phyloP scores from a whole-genome alignment of 2,329 filamentous ascomycete species.

The Alternaria panax region DNA sequence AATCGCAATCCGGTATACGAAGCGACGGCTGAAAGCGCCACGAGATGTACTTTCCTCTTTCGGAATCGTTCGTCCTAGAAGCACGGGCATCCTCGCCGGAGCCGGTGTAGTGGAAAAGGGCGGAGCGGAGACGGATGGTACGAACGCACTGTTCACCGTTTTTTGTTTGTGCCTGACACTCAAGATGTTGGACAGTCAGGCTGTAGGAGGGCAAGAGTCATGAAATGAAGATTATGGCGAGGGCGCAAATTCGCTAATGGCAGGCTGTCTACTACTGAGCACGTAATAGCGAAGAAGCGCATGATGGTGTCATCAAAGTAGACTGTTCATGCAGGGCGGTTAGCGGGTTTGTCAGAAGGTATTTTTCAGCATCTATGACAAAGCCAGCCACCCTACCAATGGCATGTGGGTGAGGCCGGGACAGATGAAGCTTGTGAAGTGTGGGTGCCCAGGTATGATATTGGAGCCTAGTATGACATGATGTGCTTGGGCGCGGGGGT shows the following conservation, averaged over 20 bases:
- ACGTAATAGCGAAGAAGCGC: constrained; percentile 9
- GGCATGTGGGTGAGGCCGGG: constrained; percentile 12
- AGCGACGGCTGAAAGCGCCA: constrained; percentile 28
- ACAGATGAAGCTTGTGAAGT: neutral
- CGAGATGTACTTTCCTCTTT: constrained; percentile 14
- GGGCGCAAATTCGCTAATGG: neutral
- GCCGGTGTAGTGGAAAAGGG: constrained; percentile 15
- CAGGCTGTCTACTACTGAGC: neutral
- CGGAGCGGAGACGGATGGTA: constrained; percentile 20
- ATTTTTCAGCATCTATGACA: constrained; percentile 40
- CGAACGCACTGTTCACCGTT: constrained; percentile 10
- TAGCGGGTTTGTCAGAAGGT: constrained; percentile 36
- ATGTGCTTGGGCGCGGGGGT: constrained; percentile 7
- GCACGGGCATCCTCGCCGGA: constrained; percentile 9
- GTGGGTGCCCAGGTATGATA: constrained; percentile 8
- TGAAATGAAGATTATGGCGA: neutral
- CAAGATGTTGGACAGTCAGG: neutral
- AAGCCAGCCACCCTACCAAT: constrained; percentile 26
- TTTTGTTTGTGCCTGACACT: constrained; percentile 11
- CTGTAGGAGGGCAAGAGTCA: neutral
- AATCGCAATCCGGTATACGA: constrained; percentile 17
- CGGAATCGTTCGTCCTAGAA: constrained; percentile 20
- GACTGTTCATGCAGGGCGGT: constrained; percentile 12
- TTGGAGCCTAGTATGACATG: constrained; percentile 17
- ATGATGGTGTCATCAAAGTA: constrained; percentile 25